Conservation (phyloP, 768 basidiomycete genomes). For the Tulasnella sp. region DNA sequence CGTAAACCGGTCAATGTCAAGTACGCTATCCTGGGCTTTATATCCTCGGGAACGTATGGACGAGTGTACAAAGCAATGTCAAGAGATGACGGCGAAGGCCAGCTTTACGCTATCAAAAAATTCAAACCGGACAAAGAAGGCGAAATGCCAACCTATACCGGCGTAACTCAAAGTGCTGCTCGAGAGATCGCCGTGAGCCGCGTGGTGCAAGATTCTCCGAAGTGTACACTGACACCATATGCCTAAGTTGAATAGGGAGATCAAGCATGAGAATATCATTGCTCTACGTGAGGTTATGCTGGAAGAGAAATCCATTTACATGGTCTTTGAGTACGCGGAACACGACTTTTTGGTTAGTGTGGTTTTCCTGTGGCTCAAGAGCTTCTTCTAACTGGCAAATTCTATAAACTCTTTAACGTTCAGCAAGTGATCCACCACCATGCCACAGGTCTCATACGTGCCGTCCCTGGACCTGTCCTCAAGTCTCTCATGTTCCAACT, state of each 20-base stretch:
- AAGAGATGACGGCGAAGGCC: conserved; percentile 49
- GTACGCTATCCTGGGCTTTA: conserved; percentile 91
- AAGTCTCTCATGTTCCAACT: conserved; percentile 94
- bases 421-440: conserved; percentile 99
- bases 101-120: conserved; percentile 94
- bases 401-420: background rate
- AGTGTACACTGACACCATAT: conserved; percentile 22
- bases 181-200: conserved; percentile 78
- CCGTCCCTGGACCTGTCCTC: conserved; percentile 53
- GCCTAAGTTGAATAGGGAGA: conserved; percentile 74
- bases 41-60: conserved; percentile 96
- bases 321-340: conserved; percentile 99
- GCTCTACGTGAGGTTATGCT: conserved; percentile 89
- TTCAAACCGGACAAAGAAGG: conserved; percentile 99
- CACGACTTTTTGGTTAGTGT: conserved; percentile 87
- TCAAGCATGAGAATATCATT: conserved; percentile 84
- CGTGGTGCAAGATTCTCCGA: conserved; percentile 1
- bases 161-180: conserved; percentile 95
- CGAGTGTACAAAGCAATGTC: conserved; percentile 96
- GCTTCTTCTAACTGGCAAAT: background rate
- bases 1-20: conserved; percentile 65
- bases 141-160: conserved; percentile 90
- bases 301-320: conserved; percentile 97
- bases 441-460: conserved; percentile 74
- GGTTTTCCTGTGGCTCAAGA: background rate